Evolutionary conservation across 306 rosid species (phyloP), one percentile per base, ranked within the genome.

Genomic region (Aeschynomene evenia): DNA sequence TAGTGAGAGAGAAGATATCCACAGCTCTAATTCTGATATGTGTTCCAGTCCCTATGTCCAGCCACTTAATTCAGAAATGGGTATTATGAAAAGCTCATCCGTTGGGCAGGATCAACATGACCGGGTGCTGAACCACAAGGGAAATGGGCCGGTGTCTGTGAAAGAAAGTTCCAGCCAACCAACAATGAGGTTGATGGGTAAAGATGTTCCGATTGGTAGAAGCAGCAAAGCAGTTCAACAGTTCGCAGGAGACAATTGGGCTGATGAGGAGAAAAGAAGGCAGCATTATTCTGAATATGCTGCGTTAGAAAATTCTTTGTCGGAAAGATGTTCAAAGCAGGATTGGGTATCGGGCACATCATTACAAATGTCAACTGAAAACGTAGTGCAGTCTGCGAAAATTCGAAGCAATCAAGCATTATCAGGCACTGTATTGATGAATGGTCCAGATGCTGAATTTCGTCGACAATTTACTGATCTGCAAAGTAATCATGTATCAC

Each of bases 181-280:
- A 74, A 95, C 99, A 19, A 85, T 95, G 95, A 89, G 99, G 62
- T 82, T 95, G 85, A 95, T 95, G 99, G 99, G 99, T 23, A 95
- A 91, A 80, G 99, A 95, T 86, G 96, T 95, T 78, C 84, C 97
- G 11, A 82, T 95, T 79, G 96, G 97, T 76, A 84, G 84, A 65
- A 87, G 88, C 82, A 82, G 82, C 83, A 76, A 74, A 78, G 92
- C 77, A 68, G 56, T 80, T 57, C 89, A 81, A 63, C 82, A 81
- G 31, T 71, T 69, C 14, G 82, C 74, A 23, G 86, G 77, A 73
- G 85, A 83, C 68, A 76, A 84, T 64, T 87, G 92, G 99, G 79
- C 80, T 31, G 87, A 80, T 63, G 81, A 82, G 69, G 85, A 83
- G 76, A 78, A 81, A 53, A 80, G 81, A 66, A 69, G 82, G 36